A percentile compares a stretch with the other conserved stretches of the same genome.
Conservation (phyloP, 23 red algal species). For the Agarophyton chilense region DNA sequence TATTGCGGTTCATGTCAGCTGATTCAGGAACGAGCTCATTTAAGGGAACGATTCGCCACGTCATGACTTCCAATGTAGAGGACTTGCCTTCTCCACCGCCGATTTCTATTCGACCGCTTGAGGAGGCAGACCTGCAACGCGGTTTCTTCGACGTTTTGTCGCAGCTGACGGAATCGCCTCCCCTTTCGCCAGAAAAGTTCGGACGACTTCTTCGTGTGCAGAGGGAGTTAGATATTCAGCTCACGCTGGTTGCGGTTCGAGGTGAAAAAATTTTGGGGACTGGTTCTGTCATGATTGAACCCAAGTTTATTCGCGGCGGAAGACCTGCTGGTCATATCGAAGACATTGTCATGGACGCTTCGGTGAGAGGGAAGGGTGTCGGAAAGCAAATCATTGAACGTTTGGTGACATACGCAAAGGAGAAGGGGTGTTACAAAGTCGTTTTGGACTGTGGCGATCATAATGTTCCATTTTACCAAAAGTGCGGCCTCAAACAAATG, state of each 20-base stretch:
- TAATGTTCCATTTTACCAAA: conserved; percentile 80
- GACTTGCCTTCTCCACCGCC: not conserved
- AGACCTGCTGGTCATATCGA: conserved; percentile 75
- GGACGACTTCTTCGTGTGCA: conserved; percentile 20
- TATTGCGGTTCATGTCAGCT: too few species aligned
- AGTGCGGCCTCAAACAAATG: conserved; percentile 65
- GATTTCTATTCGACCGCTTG: conserved; percentile 32
- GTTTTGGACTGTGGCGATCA: conserved; percentile 72
- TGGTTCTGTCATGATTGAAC: conserved; percentile 74
- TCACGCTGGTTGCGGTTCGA: conserved; percentile 41
- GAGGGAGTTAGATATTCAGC: conserved; percentile 1
- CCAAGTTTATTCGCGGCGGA: conserved; percentile 76
- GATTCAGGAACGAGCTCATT: too few species aligned
- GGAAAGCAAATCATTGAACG: conserved; percentile 56
- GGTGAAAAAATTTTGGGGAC: conserved; percentile 27
- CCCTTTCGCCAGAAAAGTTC: conserved; percentile 27
- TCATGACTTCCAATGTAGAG: not conserved
- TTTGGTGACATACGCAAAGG: conserved; percentile 40
- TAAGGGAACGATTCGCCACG: too few species aligned
- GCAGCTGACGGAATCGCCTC: conserved; percentile 64
- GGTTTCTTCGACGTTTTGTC: conserved; percentile 57
- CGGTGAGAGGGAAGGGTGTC: conserved; percentile 30
- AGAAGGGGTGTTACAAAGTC: conserved; percentile 84
- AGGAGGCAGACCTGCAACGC: conserved; percentile 36
- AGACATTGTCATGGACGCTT: conserved; percentile 76